A percentile compares a stretch with the other conserved stretches of the same genome.
Evolutionary conservation across 495 filamentous ascomycete genomes (phyloP).

Genomic region (Corynascus novoguineensis): DNA sequence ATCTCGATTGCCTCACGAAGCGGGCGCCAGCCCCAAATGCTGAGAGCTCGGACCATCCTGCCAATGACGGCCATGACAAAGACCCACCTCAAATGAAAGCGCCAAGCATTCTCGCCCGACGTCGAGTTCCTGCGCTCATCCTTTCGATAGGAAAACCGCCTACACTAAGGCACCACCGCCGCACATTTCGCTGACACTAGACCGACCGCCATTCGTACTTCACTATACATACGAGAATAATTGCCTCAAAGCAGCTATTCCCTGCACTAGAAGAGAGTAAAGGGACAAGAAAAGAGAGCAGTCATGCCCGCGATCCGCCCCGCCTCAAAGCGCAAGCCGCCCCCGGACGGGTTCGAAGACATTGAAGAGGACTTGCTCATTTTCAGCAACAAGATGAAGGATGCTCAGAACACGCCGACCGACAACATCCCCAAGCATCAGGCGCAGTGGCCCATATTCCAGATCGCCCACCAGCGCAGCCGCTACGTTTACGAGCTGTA

Average conservation of each 20-base stretch:
- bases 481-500: constrained; percentile 97
- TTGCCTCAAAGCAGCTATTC: neutral
- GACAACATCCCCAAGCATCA: constrained; percentile 64
- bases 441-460: constrained; percentile 93
- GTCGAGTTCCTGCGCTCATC: neutral
- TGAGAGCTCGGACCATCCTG: constrained; percentile 22
- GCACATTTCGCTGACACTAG: neutral
- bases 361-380: constrained; percentile 94
- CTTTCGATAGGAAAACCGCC: neutral
- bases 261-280: neutral
- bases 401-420: constrained; percentile 71
- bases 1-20: constrained; percentile 3
- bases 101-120: neutral
- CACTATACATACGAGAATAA: too few relatives aligned
- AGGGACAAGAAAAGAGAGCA: neutral
- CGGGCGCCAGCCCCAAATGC: neutral
- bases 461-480: constrained; percentile 89
- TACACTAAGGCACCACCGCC: neutral
- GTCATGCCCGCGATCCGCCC: constrained; percentile 75
- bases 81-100: neutral
- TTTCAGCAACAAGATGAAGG: constrained; percentile 98
- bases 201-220: neutral
- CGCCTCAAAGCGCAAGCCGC: constrained; percentile 76
- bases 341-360: constrained; percentile 91
- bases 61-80: neutral